Base-by-base conservation (phyloP, 2,329 filamentous ascomycete genomes). In the Talaromyces verruculosus region DNA sequence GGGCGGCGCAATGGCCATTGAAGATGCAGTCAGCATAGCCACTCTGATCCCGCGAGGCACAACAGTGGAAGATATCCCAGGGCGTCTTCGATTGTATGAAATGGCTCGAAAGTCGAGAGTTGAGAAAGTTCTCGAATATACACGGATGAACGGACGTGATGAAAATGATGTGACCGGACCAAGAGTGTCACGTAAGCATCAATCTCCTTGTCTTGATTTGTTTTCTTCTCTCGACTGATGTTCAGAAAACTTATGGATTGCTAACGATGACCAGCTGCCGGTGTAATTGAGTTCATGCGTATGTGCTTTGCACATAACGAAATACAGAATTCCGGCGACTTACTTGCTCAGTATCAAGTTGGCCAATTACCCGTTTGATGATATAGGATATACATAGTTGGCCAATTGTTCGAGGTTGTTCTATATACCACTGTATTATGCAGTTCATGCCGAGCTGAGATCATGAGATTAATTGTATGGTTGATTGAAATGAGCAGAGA, bases 1-100 rank as follows among this genome's bases (percentile, higher is more conserved):
- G 57, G 75, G 74, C 41, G 75, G 71, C 4, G 71, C 71, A 1
- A 76, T 75, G 74, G 75, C 74, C 5, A 72, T 77, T 13, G 75
- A 77, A 65, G 74, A 76, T 63, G 73, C 74, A 0, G 66, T 73
- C 1, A 71, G 70, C 2, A 68, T 77, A 7, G 72, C 74, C 1
- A 70, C 71, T 1, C 63, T 76, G 13, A 69, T 76, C 13, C 68
- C 70, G 0, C 25, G 63, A 22, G 71, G 69, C 1, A 74, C 63
- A 5, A 47, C 28, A 7, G n/a, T 51, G 17, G n/a, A 65, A 1
- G 66, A 71, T 2, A 69, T 74, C 5, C 67, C 68, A 0, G 28
- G 15, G 6, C 67, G 70, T 5, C 63, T 73, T 15, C 43, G 60
- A n/a, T 35, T 63, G n/a, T 63, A 63, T 39, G 61, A 63, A 43